Base-by-base conservation (phyloP, 2,329 filamentous ascomycete species). In the Monosporascus ibericus region DNA sequence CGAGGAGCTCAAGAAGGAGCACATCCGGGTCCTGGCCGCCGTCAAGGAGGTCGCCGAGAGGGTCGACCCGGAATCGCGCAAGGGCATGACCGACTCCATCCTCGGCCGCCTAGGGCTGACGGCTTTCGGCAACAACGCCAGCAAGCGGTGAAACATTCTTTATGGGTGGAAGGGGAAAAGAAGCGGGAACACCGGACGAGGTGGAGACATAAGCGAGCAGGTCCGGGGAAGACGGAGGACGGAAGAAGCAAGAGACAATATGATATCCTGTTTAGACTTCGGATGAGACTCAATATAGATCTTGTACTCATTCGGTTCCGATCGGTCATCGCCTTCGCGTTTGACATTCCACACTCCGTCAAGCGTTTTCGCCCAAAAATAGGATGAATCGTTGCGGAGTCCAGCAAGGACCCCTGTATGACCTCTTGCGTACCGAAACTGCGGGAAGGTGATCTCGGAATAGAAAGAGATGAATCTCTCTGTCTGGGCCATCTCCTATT, bases 1-100 rank as follows among this genome's bases (percentile, higher is more conserved):
- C 61, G 73, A 80, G 51, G 70, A 74, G 11, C 69, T 86, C 24
- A 83, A 80, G 63, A 74, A 73, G 52, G 82, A 86, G 58, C 81
- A 86, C 58, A 59, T 75, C 17, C 66, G 68, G 49, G 73, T 76
- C 27, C 65, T 75, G 49, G 60, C 65, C 42, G 60, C 66, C 25
- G 67, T 72, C 47, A 66, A 63, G 53, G 62, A 63, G 52, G 61
- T 65, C 58, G 57, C 72, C 51, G 61, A 68, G 38, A 65, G 58
- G 53, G 56, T 63, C 52, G 58, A 60, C 51, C 55, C 58, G n/a
- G 55, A 70, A 40, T 63, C 63, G 46, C 51, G 54, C 44, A 63
- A 61, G 55, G 64, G 63, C 30, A 54, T 63, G 53, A 59, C 57
- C 17, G 62, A 65, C 25, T 58, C 59, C 27, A 66, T 65, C 49